phyloP scores from a whole-genome alignment of 2,329 filamentous ascomycete species.

The Fusarium graminum region DNA sequence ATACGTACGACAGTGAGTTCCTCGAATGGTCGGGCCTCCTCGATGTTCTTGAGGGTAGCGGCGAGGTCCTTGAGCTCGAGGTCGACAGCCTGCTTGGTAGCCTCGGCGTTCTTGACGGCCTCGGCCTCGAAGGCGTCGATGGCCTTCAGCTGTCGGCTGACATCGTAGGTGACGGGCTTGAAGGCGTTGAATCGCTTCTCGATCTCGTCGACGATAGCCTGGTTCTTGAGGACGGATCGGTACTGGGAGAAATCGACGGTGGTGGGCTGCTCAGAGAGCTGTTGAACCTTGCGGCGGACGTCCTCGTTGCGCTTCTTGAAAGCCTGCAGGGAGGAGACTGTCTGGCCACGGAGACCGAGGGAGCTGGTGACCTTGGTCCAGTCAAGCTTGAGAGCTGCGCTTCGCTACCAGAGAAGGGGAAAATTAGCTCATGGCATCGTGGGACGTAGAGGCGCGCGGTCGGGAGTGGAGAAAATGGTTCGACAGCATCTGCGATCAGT shows the following conservation, averaged over 20 bases:
- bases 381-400: conserved; percentile 99
- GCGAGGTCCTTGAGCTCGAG: conserved; percentile 93
- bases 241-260: conserved; percentile 94
- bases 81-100: conserved; percentile 96
- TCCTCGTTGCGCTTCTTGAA: conserved; percentile 99
- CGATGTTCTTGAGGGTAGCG: conserved; percentile 96
- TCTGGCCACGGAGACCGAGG: conserved; percentile 96
- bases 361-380: conserved; percentile 95
- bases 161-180: conserved; percentile 94
- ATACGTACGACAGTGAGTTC: conserved; percentile 94
- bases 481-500: conserved; percentile 37
- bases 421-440: conserved; percentile 67
- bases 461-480: conserved; percentile 21
- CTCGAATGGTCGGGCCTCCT: conserved; percentile 94
- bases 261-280: conserved; percentile 85
- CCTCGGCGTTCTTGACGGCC: conserved; percentile 95
- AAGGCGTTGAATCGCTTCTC: conserved; percentile 94
- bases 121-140: conserved; percentile 98
- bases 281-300: conserved; percentile 90
- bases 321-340: conserved; percentile 87
- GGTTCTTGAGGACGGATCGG: conserved; percentile 94
- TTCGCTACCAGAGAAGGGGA: conserved; percentile 74
- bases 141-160: conserved; percentile 93
- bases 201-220: conserved; percentile 93
- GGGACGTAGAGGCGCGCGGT: conserved; percentile 37